Evolutionary conservation across 2,329 filamentous ascomycete species (phyloP).

Genomic region (Scedosporium dehoogii): DNA sequence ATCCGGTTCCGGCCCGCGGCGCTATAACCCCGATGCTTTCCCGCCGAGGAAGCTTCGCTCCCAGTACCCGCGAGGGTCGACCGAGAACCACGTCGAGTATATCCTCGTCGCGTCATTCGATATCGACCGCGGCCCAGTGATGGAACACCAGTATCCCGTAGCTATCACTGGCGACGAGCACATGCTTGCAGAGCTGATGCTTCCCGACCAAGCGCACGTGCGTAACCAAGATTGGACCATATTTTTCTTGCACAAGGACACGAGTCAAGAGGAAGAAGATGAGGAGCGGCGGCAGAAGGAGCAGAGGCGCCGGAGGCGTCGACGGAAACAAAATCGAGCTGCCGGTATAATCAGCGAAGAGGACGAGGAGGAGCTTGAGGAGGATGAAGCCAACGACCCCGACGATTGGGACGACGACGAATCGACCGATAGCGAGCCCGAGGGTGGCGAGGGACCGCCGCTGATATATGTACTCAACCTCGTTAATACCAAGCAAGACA

Average conservation of each 20-base stretch:
- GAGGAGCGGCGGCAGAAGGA: slow-evolving; percentile 52
- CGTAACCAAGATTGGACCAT: slow-evolving; percentile 98
- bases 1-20: slow-evolving; percentile 31
- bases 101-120: slow-evolving; percentile 96
- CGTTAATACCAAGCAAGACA: slow-evolving; percentile 97
- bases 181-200: slow-evolving; percentile 96
- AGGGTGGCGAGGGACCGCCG: slow-evolving; percentile 73
- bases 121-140: slow-evolving; percentile 88
- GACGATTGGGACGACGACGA: slow-evolving; percentile 42
- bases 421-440: slow-evolving; percentile 51
- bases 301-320: slow-evolving; percentile 39
- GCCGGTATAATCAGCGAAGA: slow-evolving; percentile 38
- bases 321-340: slow-evolving; percentile 39
- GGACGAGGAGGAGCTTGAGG: slow-evolving; percentile 30
- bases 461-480: slow-evolving; percentile 95
- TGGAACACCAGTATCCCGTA: slow-evolving; percentile 96
- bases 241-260: slow-evolving; percentile 96
- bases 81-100: slow-evolving; percentile 95
- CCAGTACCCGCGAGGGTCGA: slow-evolving; percentile 63
- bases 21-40: slow-evolving; percentile 39
- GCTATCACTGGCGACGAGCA: slow-evolving; percentile 95
- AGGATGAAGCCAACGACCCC: slow-evolving; percentile 34
- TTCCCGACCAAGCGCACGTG: slow-evolving; percentile 92
- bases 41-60: slow-evolving; percentile 53
- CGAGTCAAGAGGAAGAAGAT: slow-evolving; percentile 72